These are phyloP conservation scores for Rubroshorea leprosula DNA, from an alignment of 345 rosid genomes.

Conservation along the genomic window DNA sequence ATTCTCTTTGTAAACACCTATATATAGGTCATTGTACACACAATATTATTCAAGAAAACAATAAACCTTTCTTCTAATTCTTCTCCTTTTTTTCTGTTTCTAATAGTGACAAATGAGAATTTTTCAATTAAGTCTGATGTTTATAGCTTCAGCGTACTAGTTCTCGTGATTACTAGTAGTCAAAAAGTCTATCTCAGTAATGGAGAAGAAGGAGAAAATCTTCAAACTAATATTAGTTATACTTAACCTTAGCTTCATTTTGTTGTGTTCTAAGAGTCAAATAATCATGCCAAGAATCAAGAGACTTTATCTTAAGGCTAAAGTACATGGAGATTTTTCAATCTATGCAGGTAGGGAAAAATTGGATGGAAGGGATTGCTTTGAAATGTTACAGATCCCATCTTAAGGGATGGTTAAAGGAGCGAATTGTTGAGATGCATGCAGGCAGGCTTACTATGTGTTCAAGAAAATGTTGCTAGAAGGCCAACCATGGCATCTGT, in stretches of 20 bases:
- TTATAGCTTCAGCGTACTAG: not conserved
- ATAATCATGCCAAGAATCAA: not conserved
- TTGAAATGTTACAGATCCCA: too few species aligned
- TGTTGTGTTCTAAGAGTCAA: not conserved
- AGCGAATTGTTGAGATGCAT: too few species aligned
- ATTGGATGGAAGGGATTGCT: conserved; percentile 23
- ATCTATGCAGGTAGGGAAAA: conserved; percentile 21
- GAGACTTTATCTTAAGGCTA: not conserved
- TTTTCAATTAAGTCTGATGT: conserved; percentile 16
- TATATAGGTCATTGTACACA: too few species aligned
- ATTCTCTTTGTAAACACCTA: too few species aligned
- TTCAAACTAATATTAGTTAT: not conserved
- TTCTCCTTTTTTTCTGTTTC: too few species aligned
- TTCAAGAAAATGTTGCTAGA: too few species aligned
- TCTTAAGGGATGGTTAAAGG: too few species aligned
- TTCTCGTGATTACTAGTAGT: not conserved
- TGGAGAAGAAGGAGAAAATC: not conserved
- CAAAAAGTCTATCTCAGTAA: not conserved
- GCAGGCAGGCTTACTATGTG: too few species aligned
- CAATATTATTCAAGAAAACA: too few species aligned
- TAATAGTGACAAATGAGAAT: not conserved
- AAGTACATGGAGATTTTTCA: not conserved
- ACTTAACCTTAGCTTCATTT: not conserved
- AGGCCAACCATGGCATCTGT: too few species aligned
- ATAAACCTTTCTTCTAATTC: too few species aligned